phyloP scores from a whole-genome alignment of 2,329 filamentous ascomycete species.

The Trichoderma brevicompactum region DNA sequence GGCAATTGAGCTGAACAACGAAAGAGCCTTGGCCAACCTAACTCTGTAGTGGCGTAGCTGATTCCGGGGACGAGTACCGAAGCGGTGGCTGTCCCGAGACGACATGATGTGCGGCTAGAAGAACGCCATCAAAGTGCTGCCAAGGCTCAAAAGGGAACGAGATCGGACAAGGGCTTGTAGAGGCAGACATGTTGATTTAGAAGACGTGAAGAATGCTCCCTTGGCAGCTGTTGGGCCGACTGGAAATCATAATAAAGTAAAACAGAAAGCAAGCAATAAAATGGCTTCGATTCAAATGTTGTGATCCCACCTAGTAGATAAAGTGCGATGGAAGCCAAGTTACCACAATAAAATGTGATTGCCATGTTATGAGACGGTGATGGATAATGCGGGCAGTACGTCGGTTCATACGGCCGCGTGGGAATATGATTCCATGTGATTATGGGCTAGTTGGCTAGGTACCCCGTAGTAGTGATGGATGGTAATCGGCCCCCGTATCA shows the following conservation, averaged over 20 bases:
- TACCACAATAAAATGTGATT: background rate
- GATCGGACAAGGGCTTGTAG: background rate
- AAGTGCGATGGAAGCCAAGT: background rate
- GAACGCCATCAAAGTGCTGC: background rate
- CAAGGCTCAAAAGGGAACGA: background rate
- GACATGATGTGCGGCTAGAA: slow-evolving; percentile 4
- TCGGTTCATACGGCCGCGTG: background rate
- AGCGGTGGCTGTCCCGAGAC: slow-evolving; percentile 7
- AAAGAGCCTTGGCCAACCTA: slow-evolving; percentile 56
- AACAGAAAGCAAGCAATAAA: slow-evolving; percentile 25
- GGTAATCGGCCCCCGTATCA: background rate
- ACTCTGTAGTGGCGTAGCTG: slow-evolving; percentile 9
- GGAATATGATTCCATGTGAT: slow-evolving; percentile 9
- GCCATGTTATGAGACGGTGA: background rate
- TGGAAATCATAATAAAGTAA: slow-evolving; percentile 16
- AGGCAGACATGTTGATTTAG: background rate
- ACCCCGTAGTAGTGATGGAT: background rate
- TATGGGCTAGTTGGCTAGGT: background rate
- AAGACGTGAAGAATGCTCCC: background rate
- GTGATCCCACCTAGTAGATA: background rate
- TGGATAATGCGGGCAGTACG: too few species aligned
- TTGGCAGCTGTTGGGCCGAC: background rate
- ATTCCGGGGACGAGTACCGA: background rate
- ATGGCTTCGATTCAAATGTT: background rate
- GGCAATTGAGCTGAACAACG: slow-evolving; percentile 62